These are phyloP conservation scores for Gremmenia infestans DNA, from an alignment of 2,329 filamentous ascomycete species.

Conservation along the genomic window DNA sequence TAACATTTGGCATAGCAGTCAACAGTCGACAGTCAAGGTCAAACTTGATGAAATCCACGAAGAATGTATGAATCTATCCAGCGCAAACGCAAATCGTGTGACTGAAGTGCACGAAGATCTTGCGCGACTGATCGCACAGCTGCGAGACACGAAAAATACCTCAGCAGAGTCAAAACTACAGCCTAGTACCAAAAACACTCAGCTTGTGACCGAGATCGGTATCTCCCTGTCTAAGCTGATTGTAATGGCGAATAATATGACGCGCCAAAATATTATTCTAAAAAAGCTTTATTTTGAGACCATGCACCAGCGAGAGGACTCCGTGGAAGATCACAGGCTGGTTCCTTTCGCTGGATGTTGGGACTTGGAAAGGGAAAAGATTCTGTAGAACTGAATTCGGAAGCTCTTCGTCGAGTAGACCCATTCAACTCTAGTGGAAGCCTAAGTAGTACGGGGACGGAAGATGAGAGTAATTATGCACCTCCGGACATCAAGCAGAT, in stretches of 20 bases:
- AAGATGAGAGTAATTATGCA: too few relatives aligned
- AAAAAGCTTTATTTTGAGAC: background rate
- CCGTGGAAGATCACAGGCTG: background rate
- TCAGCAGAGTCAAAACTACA: background rate
- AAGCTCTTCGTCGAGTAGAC: too few relatives aligned
- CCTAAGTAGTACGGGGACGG: too few relatives aligned
- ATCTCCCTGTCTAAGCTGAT: background rate
- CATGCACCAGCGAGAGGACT: background rate
- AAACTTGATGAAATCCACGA: background rate
- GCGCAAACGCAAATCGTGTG: background rate
- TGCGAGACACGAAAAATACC: background rate
- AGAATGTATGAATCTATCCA: background rate
- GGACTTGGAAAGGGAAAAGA: background rate
- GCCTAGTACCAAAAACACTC: background rate
- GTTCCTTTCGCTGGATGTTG: background rate
- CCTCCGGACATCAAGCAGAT: too few relatives aligned
- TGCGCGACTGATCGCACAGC: background rate
- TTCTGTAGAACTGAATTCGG: too few relatives aligned
- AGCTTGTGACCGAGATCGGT: background rate
- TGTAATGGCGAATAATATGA: background rate
- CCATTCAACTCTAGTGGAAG: too few relatives aligned
- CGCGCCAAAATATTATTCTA: background rate
- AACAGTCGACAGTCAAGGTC: background rate
- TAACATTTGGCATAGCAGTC: background rate
- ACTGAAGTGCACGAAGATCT: background rate